These are phyloP conservation scores for Austroboletus eburneus DNA, from an alignment of 768 basidiomycete genomes.

Conservation along the genomic window DNA sequence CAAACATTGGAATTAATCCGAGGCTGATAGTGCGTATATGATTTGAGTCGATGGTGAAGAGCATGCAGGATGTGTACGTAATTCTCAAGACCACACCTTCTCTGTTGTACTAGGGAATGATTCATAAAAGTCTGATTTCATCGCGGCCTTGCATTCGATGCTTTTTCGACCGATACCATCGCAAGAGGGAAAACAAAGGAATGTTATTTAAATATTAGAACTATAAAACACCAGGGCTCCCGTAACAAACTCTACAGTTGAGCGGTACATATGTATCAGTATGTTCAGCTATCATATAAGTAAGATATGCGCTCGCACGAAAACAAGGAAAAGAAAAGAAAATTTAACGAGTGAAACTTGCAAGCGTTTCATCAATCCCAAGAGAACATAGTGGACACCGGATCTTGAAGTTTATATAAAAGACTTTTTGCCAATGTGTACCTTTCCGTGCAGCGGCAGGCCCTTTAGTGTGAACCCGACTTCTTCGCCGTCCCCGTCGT, in stretches of 20 bases:
- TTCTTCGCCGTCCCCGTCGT: constrained; percentile 34
- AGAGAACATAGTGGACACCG: background rate
- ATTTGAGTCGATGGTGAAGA: too few species aligned
- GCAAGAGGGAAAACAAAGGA: too few species aligned
- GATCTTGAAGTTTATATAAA: constrained; percentile 2
- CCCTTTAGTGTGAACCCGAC: constrained; percentile 55
- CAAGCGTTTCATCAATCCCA: too few species aligned
- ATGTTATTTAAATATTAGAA: background rate
- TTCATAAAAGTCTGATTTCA: too few species aligned
- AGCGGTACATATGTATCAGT: constrained; percentile 9
- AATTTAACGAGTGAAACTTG: constrained; percentile 3
- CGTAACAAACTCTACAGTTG: constrained; percentile 19
- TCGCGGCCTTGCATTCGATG: too few species aligned
- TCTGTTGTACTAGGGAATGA: too few species aligned
- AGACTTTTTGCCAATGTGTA: constrained; percentile 58
- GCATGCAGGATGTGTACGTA: too few species aligned
- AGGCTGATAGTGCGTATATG: too few species aligned
- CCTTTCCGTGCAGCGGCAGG: constrained; percentile 64
- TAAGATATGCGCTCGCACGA: constrained; percentile 11
- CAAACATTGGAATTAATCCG: constrained; percentile 54
- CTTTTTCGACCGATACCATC: too few species aligned
- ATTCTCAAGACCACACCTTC: too few species aligned
- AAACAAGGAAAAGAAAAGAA: background rate
- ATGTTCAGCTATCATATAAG: constrained; percentile 5
- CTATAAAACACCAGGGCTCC: background rate